phyloP scores from a whole-genome alignment of 2,329 filamentous ascomycete genomes.

The Dendryphion nanum region DNA sequence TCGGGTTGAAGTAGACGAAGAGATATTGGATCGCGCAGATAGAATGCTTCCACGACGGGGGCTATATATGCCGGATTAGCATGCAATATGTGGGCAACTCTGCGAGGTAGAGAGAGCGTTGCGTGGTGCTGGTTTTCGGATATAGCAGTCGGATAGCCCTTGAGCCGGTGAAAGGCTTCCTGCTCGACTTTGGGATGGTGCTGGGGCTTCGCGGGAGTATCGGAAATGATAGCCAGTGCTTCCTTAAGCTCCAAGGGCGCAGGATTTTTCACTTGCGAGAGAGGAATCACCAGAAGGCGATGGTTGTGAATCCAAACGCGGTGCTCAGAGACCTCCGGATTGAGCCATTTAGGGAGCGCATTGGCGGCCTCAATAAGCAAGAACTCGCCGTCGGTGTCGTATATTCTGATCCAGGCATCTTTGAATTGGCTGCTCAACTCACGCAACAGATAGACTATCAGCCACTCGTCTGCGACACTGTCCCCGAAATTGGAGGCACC shows the following conservation, averaged over 20 bases:
- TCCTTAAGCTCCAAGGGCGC: slow-evolving; percentile 59
- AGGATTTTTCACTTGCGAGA: slow-evolving; percentile 33
- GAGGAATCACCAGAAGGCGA: slow-evolving; percentile 70
- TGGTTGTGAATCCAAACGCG: slow-evolving; percentile 85
- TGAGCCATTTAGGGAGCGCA: slow-evolving; percentile 84
- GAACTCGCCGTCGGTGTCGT: slow-evolving; percentile 92
- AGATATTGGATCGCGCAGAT: slow-evolving; percentile 78
- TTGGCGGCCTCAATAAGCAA: slow-evolving; percentile 91
- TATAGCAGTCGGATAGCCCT: slow-evolving; percentile 79
- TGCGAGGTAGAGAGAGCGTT: slow-evolving; percentile 72
- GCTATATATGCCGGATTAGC: slow-evolving; percentile 73
- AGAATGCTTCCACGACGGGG: slow-evolving; percentile 86
- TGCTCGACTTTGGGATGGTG: slow-evolving; percentile 74
- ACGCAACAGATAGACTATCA: slow-evolving; percentile 84
- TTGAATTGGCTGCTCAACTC: slow-evolving; percentile 73
- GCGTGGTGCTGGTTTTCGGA: slow-evolving; percentile 73
- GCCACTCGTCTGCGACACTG: slow-evolving; percentile 95
- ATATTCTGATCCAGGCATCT: slow-evolving; percentile 77
- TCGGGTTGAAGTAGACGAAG: slow-evolving; percentile 64
- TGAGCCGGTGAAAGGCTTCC: slow-evolving; percentile 86
- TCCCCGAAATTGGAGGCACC: slow-evolving; percentile 88
- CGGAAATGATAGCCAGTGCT: slow-evolving; percentile 61
- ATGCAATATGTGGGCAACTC: slow-evolving; percentile 76
- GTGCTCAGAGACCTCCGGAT: slow-evolving; percentile 83
- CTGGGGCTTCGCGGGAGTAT: slow-evolving; percentile 59